Evolutionary conservation across 305 asterid species (phyloP).

Genomic region (Fraxinus greggii): DNA sequence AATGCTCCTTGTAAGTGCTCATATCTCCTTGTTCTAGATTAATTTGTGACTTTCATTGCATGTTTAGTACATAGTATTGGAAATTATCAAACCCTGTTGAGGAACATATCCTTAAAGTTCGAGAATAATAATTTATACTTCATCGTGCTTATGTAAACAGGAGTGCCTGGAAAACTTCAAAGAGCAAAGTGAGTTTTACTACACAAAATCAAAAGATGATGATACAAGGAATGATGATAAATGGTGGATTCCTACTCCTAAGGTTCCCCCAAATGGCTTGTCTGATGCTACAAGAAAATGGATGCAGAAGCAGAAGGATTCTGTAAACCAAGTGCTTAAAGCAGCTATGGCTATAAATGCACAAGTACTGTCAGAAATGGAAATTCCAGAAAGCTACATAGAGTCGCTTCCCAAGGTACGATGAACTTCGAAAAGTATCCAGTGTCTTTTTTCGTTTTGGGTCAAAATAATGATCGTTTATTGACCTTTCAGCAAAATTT

Average conservation of each 20-base stretch:
- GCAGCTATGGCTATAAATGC: conserved; percentile 95
- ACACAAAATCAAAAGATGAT: conserved; percentile 44
- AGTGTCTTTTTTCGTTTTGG: neutral
- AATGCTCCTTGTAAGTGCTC: conserved; percentile 67
- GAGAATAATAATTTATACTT: neutral
- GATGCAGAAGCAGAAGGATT: conserved; percentile 79
- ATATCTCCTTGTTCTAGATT: neutral
- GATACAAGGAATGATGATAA: conserved; percentile 55
- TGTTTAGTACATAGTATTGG: neutral
- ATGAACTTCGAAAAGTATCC: neutral
- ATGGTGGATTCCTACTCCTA: conserved; percentile 96
- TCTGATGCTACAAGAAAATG: conserved; percentile 69
- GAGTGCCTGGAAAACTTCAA: conserved; percentile 82
- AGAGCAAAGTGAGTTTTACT: conserved; percentile 66
- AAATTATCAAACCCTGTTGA: neutral
- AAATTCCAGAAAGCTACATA: conserved; percentile 73
- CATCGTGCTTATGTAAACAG: conserved; percentile 32
- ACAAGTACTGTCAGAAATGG: conserved; percentile 73
- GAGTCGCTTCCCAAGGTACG: conserved; percentile 93
- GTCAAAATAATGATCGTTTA: too few relatives aligned
- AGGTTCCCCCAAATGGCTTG: conserved; percentile 71
- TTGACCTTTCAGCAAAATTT: neutral
- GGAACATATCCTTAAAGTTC: neutral
- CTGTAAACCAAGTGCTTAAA: conserved; percentile 83
- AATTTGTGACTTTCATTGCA: neutral